Conservation (phyloP, 305 asterid genomes). For the Fraxinus ornus region DNA sequence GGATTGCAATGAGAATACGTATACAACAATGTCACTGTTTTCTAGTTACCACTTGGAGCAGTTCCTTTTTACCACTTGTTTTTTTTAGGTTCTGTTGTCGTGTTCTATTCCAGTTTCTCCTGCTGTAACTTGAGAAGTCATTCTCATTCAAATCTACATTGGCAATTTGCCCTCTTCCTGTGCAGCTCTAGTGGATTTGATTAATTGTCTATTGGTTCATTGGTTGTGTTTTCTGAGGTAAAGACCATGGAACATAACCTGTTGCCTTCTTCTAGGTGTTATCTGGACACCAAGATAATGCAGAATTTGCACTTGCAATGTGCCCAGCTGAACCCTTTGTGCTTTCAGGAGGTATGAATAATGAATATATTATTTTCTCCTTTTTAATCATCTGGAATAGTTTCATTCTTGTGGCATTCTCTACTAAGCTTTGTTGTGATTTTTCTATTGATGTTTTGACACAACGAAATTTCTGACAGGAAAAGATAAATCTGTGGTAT, state of each 20-base stretch:
- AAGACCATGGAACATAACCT: neutral
- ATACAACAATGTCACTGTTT: neutral
- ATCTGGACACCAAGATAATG: constrained; percentile 92
- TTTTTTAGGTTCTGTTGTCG: neutral
- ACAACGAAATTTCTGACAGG: constrained; percentile 47
- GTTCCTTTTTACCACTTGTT: neutral
- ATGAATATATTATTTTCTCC: constrained; percentile 4
- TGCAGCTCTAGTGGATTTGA: neutral
- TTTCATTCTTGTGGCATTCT: neutral
- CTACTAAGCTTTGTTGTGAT: neutral
- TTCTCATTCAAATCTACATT: neutral
- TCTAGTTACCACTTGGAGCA: neutral
- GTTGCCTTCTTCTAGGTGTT: constrained; percentile 48
- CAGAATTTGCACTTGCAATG: constrained; percentile 95
- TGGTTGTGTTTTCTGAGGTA: constrained; percentile 10
- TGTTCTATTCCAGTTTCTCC: neutral
- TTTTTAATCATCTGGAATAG: neutral
- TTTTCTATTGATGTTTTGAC: constrained; percentile 3
- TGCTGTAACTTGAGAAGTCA: neutral
- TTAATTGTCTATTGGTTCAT: neutral
- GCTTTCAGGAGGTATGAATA: constrained; percentile 86
- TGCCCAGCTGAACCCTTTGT: constrained; percentile 95
- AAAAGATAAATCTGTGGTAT: constrained; percentile 87
- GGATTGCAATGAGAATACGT: neutral
- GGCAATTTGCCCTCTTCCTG: neutral